Base-by-base conservation (phyloP, 75 land plant species). In the Pinus tabuliformis region DNA sequence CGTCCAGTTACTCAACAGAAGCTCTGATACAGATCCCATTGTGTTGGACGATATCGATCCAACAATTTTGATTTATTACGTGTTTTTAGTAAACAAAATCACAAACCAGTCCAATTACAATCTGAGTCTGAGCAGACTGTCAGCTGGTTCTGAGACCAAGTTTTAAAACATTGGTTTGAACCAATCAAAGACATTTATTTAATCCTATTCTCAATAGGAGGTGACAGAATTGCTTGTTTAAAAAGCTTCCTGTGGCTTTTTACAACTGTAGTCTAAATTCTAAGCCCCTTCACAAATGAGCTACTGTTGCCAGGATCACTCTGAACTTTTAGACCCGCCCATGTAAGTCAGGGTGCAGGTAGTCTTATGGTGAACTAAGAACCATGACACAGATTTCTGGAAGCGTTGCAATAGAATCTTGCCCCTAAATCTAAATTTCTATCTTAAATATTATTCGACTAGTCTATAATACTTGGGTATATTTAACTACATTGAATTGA, bases 381-480 rank as follows among this genome's bases (percentile, higher is more conserved):
- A 36, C 28, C 13, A 26, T 37, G 52, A 37, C 26, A 70, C n/a
- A 4, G 11, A 37, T 6, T 24, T 37, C 36, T 37, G n/a, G 73
- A n/a, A 20, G 30, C 5, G 22, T 26, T 30, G n/a, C 5, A 26
- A 42, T 22, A 21, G 30, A 45, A 49, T 72, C 56, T 49, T 18
- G 73, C 57, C 16, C 26, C 7, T 58, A 73, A 22, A 56, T 49
- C 6, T 39, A 72, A 49, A 72, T 11, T 72, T 42, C 33, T 49
- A 14, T 20, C 16, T 22, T 2, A 52, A 26, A 13, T 73, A 14
- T 52, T 15, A 52, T 57, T 28, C 26, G 4, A n/a, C 21, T 30
- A 17, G 59, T 57, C 26, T 56, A 73, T 52, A 73, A 73, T 28
- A 59, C 45, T 71, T 26, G 39, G n/a, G 33, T 62, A 75, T 33